Conservation (phyloP, 352 stramenopile species). For the Phytophthora ramorum region DNA sequence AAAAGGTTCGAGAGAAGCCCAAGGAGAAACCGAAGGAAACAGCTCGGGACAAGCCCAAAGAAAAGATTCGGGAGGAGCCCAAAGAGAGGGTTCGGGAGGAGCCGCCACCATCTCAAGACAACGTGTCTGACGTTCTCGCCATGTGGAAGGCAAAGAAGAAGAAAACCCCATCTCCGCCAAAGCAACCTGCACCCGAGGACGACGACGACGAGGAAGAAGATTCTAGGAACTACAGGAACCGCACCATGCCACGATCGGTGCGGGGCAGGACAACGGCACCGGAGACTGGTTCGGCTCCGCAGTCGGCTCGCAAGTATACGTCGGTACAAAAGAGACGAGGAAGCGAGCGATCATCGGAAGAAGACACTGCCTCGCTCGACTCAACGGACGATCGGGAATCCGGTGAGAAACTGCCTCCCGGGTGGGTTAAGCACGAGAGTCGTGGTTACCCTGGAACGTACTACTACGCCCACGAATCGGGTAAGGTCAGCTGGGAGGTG, state of each 20-base stretch:
- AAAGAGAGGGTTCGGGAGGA: constrained; percentile 20
- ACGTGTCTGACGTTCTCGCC: constrained; percentile 51
- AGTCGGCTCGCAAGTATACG: constrained; percentile 32
- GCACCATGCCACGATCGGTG: constrained; percentile 5
- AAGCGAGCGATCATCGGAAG: constrained; percentile 49
- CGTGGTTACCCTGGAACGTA: constrained; percentile 64
- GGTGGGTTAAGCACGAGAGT: constrained; percentile 77
- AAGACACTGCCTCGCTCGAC: constrained; percentile 52
- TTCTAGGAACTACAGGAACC: constrained; percentile 21
- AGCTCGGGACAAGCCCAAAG: constrained; percentile 4
- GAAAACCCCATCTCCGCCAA: constrained; percentile 21
- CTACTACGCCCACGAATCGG: constrained; percentile 72
- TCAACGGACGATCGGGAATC: constrained; percentile 46
- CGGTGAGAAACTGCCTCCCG: constrained; percentile 44
- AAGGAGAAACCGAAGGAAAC: constrained; percentile 14
- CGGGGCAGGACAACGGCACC: constrained; percentile 13
- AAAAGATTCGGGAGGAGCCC: constrained; percentile 22
- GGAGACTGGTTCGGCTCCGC: constrained; percentile 17
- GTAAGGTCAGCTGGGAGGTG: constrained; percentile 73
- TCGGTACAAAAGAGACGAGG: constrained; percentile 46
- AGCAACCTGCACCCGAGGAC: constrained; percentile 15
- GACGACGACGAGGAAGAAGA: constrained; percentile 25
- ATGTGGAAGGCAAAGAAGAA: constrained; percentile 62
- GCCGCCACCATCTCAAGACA: constrained; percentile 28
- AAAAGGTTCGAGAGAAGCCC: constrained; percentile 13